Evolutionary conservation across 164 flowering plant genomes (phyloP).

Genomic region (Annona cherimola): DNA sequence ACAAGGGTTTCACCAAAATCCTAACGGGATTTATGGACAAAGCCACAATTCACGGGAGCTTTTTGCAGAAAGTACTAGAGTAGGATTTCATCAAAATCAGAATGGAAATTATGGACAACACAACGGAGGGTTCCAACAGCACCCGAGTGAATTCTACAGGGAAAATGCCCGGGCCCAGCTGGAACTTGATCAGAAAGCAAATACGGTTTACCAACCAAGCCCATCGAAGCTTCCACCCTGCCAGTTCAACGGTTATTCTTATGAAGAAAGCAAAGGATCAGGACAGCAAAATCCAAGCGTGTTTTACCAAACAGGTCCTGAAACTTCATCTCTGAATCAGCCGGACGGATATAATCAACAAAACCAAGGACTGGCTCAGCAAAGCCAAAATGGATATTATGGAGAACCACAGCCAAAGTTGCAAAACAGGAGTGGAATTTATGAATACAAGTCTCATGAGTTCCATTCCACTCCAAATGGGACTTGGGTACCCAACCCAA

Average conservation of each 20-base stretch:
- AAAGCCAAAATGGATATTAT: slow-evolving; percentile 1
- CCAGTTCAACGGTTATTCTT: slow-evolving; percentile 8
- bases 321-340: background rate
- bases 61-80: background rate
- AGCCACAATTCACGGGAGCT: background rate
- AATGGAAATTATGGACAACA: background rate
- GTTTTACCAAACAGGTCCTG: background rate
- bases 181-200: background rate
- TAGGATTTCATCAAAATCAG: slow-evolving; percentile 3
- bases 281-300: background rate
- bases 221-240: slow-evolving; percentile 4
- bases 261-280: background rate
- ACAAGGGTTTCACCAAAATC: slow-evolving; percentile 13
- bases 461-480: slow-evolving; percentile 1
- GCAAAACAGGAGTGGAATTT: slow-evolving; percentile 12
- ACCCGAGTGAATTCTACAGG: background rate
- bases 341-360: background rate
- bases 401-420: background rate
- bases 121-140: background rate
- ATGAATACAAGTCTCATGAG: background rate
- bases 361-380: slow-evolving; percentile 7
- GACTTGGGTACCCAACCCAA: slow-evolving; percentile 1
- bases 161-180: background rate
- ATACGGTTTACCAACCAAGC: slow-evolving; percentile 8
- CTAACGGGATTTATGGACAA: slow-evolving; percentile 9